These are phyloP conservation scores for Hortaea werneckii DNA, from an alignment of 2,329 filamentous ascomycete species.

Conservation along the genomic window DNA sequence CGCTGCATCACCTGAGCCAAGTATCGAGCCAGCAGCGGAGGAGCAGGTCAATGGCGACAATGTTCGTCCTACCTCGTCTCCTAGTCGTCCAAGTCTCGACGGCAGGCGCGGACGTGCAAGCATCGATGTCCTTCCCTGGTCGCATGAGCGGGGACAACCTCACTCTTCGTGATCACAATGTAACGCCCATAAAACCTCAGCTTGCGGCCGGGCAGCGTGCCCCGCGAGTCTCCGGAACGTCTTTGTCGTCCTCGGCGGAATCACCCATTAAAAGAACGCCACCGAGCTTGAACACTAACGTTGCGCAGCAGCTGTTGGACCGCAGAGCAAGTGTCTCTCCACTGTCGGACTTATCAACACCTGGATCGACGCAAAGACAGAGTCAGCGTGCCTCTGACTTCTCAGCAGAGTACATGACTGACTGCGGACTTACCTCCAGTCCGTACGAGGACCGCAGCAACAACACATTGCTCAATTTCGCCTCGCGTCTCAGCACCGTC, in stretches of 20 bases:
- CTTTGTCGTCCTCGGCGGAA: slow-evolving; percentile 1
- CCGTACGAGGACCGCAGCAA: slow-evolving; percentile 10
- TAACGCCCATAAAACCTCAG: neutral
- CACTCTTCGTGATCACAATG: neutral
- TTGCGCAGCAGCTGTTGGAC: neutral
- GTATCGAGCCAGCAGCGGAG: slow-evolving; percentile 12
- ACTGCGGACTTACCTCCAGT: slow-evolving; percentile 14
- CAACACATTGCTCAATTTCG: slow-evolving; percentile 10
- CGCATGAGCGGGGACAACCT: slow-evolving; percentile 1
- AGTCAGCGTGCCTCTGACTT: slow-evolving; percentile 15
- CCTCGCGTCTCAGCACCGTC: slow-evolving; percentile 19
- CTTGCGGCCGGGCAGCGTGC: slow-evolving; percentile 1
- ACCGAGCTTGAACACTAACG: neutral
- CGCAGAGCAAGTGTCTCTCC: slow-evolving; percentile 2
- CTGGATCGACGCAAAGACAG: slow-evolving; percentile 14
- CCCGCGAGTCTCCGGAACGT: slow-evolving; percentile 1
- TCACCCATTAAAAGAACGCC: neutral
- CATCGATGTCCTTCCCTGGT: slow-evolving; percentile 1
- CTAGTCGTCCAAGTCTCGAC: slow-evolving; percentile 2
- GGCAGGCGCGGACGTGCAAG: neutral
- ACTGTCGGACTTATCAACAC: slow-evolving; percentile 2
- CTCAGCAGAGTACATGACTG: slow-evolving; percentile 15
- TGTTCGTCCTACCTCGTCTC: slow-evolving; percentile 11
- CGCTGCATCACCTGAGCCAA: slow-evolving; percentile 35
- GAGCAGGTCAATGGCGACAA: slow-evolving; percentile 5